These are phyloP conservation scores for Furcasterigmium sp. DNA, from an alignment of 2,329 filamentous ascomycete genomes.

Conservation along the genomic window DNA sequence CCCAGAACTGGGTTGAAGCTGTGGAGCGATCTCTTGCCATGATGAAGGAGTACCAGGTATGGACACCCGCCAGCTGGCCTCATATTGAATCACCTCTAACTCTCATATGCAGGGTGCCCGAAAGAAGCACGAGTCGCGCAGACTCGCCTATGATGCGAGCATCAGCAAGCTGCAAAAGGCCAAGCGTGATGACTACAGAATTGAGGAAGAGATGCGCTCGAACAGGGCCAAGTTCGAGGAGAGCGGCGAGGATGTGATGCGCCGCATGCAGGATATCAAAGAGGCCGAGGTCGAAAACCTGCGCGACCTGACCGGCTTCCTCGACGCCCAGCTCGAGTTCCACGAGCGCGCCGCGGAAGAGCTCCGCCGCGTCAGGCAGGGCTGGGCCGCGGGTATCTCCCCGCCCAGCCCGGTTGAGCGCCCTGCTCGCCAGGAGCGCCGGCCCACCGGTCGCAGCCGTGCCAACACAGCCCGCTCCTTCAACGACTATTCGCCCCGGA, in stretches of 20 bases:
- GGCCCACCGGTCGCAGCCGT: constrained; percentile 13
- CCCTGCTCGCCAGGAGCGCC: constrained; percentile 28
- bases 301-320: constrained; percentile 70
- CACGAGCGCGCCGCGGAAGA: constrained; percentile 88
- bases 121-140: constrained; percentile 88
- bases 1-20: constrained; percentile 83
- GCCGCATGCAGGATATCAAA: constrained; percentile 95
- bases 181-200: constrained; percentile 87
- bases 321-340: constrained; percentile 86
- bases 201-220: constrained; percentile 85
- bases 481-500: constrained; percentile 24
- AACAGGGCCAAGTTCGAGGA: constrained; percentile 97
- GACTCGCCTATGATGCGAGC: constrained; percentile 86
- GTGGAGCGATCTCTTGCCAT: constrained; percentile 83
- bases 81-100: background rate
- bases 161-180: constrained; percentile 87
- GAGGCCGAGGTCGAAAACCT: constrained; percentile 83
- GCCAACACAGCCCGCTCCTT: constrained; percentile 30
- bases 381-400: constrained; percentile 30
- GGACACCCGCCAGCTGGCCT: background rate
- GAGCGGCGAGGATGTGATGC: constrained; percentile 82
- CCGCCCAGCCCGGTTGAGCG: constrained; percentile 9
- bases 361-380: constrained; percentile 51
- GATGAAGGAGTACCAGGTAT: constrained; percentile 96
- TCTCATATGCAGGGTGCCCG: constrained; percentile 55